Conservation (phyloP, 2,329 filamentous ascomycete genomes). For the Aspergillus tamarii region DNA sequence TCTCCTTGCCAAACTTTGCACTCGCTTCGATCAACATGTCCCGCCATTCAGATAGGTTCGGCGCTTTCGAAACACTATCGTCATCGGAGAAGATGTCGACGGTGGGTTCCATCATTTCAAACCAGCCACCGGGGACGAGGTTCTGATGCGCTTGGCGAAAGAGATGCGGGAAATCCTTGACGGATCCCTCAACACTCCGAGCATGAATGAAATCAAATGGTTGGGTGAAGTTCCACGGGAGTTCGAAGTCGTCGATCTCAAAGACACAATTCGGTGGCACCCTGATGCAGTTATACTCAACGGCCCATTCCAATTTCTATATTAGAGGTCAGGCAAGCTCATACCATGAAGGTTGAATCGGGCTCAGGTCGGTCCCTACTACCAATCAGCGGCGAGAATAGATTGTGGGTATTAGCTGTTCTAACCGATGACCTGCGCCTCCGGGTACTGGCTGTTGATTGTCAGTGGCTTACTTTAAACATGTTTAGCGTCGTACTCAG, state of each 20-base stretch:
- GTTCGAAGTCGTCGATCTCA: slow-evolving; percentile 34
- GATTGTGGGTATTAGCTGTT: background rate
- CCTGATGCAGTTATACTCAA: slow-evolving; percentile 16
- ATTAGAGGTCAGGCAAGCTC: background rate
- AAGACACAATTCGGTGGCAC: slow-evolving; percentile 34
- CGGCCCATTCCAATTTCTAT: background rate
- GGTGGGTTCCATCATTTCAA: slow-evolving; percentile 50
- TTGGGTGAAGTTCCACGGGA: slow-evolving; percentile 26
- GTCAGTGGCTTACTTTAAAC: background rate
- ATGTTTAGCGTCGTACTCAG: slow-evolving; percentile 21
- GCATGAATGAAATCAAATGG: slow-evolving; percentile 35
- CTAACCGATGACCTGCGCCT: slow-evolving; percentile 24
- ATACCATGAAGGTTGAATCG: slow-evolving; percentile 32
- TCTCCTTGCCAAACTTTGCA: slow-evolving; percentile 35
- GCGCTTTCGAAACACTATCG: slow-evolving; percentile 29
- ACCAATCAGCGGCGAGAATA: background rate
- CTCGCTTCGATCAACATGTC: slow-evolving; percentile 33
- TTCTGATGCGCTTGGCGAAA: slow-evolving; percentile 29
- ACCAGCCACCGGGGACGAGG: slow-evolving; percentile 55
- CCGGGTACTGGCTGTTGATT: slow-evolving; percentile 27
- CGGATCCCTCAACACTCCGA: slow-evolving; percentile 29
- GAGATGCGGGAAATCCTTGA: slow-evolving; percentile 27
- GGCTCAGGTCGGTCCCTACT: slow-evolving; percentile 32
- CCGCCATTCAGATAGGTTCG: slow-evolving; percentile 31
- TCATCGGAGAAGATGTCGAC: slow-evolving; percentile 36